phyloP scores from a whole-genome alignment of 2,329 filamentous ascomycete genomes.

The Phaeosphaeriaceae sp. region DNA sequence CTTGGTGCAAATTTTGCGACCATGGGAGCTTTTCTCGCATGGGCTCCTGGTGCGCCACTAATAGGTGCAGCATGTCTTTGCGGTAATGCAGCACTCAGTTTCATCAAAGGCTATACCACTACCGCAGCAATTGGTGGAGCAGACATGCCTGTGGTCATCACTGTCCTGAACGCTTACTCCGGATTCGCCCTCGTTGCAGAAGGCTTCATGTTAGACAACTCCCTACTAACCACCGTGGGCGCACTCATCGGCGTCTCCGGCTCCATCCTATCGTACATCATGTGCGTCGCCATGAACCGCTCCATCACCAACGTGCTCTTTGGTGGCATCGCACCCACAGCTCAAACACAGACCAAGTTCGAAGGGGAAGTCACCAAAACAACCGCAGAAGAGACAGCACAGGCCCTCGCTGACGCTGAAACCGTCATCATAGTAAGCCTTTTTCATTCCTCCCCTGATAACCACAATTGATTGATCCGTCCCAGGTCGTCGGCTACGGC shows the following conservation, averaged over 20 bases:
- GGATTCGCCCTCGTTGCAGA: conserved; percentile 90
- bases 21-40: conserved; percentile 82
- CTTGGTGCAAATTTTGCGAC: conserved; percentile 80
- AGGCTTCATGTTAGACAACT: conserved; percentile 90
- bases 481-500: conserved; percentile 78
- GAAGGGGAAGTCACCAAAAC: conserved; percentile 82
- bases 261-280: conserved; percentile 74
- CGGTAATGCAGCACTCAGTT: conserved; percentile 78
- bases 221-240: conserved; percentile 82
- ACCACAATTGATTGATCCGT: neutral
- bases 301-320: conserved; percentile 90
- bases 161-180: conserved; percentile 88
- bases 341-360: conserved; percentile 72
- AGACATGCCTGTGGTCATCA: conserved; percentile 92
- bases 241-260: conserved; percentile 88
- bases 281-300: conserved; percentile 89
- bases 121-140: conserved; percentile 90
- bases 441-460: neutral
- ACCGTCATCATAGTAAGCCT: conserved; percentile 76
- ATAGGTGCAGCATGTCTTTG: conserved; percentile 81
- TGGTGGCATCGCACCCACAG: conserved; percentile 74
- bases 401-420: conserved; percentile 76
- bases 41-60: conserved; percentile 79
- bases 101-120: conserved; percentile 86
- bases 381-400: conserved; percentile 79